A percentile compares a stretch with the other conserved stretches of the same genome.
Evolutionary conservation across 164 flowering plant genomes (phyloP).

Genomic region (Macadamia integrifolia): DNA sequence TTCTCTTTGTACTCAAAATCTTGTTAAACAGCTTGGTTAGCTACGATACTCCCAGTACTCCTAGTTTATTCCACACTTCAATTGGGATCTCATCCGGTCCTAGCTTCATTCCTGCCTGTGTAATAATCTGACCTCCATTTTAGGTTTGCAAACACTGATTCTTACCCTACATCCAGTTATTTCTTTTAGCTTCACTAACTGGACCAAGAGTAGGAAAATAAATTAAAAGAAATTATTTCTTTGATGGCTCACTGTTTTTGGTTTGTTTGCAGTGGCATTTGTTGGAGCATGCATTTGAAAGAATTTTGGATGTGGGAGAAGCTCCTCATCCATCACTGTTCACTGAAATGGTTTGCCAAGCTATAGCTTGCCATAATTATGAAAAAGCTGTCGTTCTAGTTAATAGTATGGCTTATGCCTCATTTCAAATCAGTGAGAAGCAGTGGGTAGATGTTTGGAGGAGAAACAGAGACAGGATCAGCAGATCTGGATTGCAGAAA

Average conservation of each 20-base stretch:
- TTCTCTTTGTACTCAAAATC: too few species aligned
- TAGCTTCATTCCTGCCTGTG: too few species aligned
- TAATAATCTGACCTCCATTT: too few species aligned
- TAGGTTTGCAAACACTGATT: too few species aligned
- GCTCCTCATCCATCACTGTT: constrained; percentile 57
- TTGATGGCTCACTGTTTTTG: background rate
- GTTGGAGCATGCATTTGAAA: constrained; percentile 85
- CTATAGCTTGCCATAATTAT: constrained; percentile 32
- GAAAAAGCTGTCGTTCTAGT: constrained; percentile 49
- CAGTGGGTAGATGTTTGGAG: constrained; percentile 68
- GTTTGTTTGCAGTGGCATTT: constrained; percentile 54
- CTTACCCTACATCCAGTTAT: too few species aligned
- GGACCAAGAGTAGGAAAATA: background rate
- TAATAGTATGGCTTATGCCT: constrained; percentile 59
- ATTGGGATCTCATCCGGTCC: too few species aligned
- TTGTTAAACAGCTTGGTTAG: too few species aligned
- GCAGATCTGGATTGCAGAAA: constrained; percentile 27
- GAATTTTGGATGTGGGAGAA: constrained; percentile 71
- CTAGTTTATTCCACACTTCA: too few species aligned
- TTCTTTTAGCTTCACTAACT: too few species aligned
- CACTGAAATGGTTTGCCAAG: constrained; percentile 68
- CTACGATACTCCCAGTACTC: too few species aligned
- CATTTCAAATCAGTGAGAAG: constrained; percentile 57
- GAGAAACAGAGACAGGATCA: constrained; percentile 35
- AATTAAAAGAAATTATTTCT: background rate